These are phyloP conservation scores for Ophiostoma piceae DNA, from an alignment of 2,329 filamentous ascomycete genomes.

Conservation along the genomic window DNA sequence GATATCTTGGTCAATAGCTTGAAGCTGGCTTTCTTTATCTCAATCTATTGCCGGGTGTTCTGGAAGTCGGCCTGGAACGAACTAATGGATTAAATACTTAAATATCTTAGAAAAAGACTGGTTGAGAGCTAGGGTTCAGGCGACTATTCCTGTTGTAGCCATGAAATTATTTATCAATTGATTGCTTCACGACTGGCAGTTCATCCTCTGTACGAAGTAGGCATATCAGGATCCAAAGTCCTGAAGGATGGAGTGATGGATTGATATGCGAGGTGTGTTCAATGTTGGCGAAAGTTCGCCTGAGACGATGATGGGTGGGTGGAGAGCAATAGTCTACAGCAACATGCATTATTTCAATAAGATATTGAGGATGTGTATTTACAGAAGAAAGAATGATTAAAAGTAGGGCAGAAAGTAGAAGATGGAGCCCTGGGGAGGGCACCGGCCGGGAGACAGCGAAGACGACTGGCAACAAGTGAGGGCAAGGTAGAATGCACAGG, in stretches of 20 bases:
- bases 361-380: background rate
- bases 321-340: background rate
- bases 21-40: background rate
- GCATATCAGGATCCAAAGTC: background rate
- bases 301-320: background rate
- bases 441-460: background rate
- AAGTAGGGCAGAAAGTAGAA: background rate
- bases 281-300: background rate
- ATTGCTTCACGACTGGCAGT: background rate
- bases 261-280: background rate
- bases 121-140: background rate
- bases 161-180: background rate
- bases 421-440: background rate
- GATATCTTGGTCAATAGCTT: slow-evolving; percentile 5
- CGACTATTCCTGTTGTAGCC: background rate
- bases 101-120: background rate
- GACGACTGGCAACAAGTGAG: background rate
- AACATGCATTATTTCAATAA: background rate
- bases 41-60: background rate
- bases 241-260: background rate
- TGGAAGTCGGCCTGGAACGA: background rate
- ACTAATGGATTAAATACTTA: background rate
- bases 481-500: background rate
- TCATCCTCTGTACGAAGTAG: background rate
- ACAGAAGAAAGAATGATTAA: background rate